phyloP scores from a whole-genome alignment of 2,329 filamentous ascomycete genomes.

The Colletotrichum aenigma region DNA sequence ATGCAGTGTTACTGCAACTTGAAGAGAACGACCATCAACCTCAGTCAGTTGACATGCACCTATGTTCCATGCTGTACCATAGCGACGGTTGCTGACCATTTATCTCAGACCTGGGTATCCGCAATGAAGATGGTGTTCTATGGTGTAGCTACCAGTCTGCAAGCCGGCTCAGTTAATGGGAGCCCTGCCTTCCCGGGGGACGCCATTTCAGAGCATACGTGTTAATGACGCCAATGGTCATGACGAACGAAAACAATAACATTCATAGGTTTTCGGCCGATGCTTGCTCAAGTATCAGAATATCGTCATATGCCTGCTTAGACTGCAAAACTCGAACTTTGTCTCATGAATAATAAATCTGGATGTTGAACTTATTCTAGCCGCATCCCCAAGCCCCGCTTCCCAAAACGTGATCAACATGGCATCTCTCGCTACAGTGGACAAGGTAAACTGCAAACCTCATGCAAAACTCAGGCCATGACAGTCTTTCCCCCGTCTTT shows the following conservation, averaged over 20 bases:
- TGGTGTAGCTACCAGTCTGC: neutral
- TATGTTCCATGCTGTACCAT: neutral
- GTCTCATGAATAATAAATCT: neutral
- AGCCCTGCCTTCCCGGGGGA: neutral
- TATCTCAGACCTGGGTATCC: neutral
- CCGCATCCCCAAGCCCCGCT: neutral
- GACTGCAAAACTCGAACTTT: neutral
- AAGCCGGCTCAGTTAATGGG: neutral
- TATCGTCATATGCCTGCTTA: neutral
- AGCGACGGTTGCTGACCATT: neutral
- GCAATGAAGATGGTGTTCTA: neutral
- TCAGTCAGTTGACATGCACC: neutral
- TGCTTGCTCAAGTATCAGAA: neutral
- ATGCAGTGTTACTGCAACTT: neutral
- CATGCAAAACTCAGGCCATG: slow-evolving; percentile 35
- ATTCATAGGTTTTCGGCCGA: neutral
- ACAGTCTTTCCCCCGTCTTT: slow-evolving; percentile 49
- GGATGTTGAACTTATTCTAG: neutral
- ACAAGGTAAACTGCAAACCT: neutral
- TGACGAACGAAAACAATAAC: neutral
- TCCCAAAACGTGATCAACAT: neutral
- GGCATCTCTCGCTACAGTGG: neutral
- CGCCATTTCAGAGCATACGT: neutral
- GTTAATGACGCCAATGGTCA: neutral
- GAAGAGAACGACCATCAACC: neutral